Evolutionary conservation across 2,329 filamentous ascomycete genomes (phyloP).

Genomic region (Aureobasidium vineae): DNA sequence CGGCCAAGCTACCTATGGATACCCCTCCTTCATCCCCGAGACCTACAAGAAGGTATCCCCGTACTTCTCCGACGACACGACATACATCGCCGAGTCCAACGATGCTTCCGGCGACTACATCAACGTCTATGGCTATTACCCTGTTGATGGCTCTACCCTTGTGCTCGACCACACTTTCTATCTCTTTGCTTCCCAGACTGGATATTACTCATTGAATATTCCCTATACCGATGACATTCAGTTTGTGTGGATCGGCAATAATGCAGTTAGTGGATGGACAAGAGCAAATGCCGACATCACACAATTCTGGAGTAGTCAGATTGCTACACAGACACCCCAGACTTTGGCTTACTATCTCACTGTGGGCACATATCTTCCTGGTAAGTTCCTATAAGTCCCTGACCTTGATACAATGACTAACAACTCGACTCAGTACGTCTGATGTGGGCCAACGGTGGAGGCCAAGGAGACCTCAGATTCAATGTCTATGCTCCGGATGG

Average conservation of each 20-base stretch:
- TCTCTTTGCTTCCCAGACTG: constrained; percentile 27
- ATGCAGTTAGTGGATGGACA: constrained; percentile 28
- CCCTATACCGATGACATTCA: constrained; percentile 29
- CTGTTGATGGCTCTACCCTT: constrained; percentile 13
- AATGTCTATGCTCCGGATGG: constrained; percentile 26
- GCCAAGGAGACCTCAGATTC: constrained; percentile 28
- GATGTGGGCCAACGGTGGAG: constrained; percentile 28
- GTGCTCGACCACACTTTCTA: constrained; percentile 30
- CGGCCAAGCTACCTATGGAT: constrained; percentile 21
- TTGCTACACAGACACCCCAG: constrained; percentile 23
- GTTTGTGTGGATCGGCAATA: constrained; percentile 28
- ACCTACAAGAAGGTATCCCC: constrained; percentile 20
- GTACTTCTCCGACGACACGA: constrained; percentile 15
- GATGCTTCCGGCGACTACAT: neutral
- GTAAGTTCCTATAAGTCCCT: too few species aligned
- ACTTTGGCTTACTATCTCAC: constrained; percentile 26
- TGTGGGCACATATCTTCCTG: constrained; percentile 24
- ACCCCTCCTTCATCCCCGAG: constrained; percentile 27
- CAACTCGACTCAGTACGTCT: neutral
- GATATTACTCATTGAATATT: constrained; percentile 29
- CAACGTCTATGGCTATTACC: neutral
- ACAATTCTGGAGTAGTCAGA: constrained; percentile 27
- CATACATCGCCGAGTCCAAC: constrained; percentile 28
- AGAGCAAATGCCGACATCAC: constrained; percentile 27
- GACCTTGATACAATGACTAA: neutral